Evolutionary conservation across 2,329 filamentous ascomycete genomes (phyloP).

Genomic region (Huntiella omanensis): DNA sequence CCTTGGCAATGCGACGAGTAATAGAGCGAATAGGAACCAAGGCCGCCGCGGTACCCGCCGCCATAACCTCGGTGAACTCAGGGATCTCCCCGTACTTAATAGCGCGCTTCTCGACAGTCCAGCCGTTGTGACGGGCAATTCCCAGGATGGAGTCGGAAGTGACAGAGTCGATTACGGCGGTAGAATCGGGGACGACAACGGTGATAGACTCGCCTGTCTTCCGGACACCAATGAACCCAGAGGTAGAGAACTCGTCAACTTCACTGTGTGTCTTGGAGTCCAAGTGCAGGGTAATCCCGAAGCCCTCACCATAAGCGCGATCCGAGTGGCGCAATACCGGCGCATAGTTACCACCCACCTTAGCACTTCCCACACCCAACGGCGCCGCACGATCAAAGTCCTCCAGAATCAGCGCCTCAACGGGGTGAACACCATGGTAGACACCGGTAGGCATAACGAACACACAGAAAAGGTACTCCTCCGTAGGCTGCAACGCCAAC

Average conservation of each 20-base stretch:
- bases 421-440: conserved; percentile 77
- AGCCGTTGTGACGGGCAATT: conserved; percentile 62
- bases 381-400: conserved; percentile 91
- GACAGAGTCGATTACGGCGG: conserved; percentile 71
- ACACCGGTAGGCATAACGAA: conserved; percentile 85
- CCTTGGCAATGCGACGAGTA: conserved; percentile 38
- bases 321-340: conserved; percentile 80
- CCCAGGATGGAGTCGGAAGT: conserved; percentile 62
- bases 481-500: conserved; percentile 66
- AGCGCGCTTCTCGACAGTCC: conserved; percentile 61
- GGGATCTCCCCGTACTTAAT: conserved; percentile 44
- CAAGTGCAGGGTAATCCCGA: conserved; percentile 84
- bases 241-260: conserved; percentile 91
- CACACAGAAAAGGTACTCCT: conserved; percentile 82
- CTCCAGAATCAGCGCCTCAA: conserved; percentile 75
- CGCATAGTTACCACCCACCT: conserved; percentile 90
- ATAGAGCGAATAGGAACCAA: conserved; percentile 86
- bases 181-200: conserved; percentile 62
- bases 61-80: conserved; percentile 55
- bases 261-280: conserved; percentile 70
- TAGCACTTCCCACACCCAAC: conserved; percentile 75
- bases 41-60: conserved; percentile 78
- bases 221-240: conserved; percentile 62
- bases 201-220: conserved; percentile 43
- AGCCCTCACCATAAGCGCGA: conserved; percentile 58